phyloP scores from a whole-genome alignment of 2,329 filamentous ascomycete genomes.

The Rutstroemia sp. region DNA sequence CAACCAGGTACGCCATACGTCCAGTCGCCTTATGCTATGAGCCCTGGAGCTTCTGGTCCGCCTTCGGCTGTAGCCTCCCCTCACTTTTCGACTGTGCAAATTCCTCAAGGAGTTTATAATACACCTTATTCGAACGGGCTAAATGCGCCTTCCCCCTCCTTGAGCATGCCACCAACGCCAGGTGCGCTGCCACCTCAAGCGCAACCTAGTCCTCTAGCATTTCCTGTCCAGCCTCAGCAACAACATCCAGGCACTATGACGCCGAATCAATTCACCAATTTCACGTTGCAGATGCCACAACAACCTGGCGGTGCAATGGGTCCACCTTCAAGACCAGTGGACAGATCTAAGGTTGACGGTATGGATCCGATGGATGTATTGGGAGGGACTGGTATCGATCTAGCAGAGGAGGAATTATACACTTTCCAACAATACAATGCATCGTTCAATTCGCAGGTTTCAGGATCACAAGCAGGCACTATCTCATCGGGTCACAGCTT shows the following conservation, averaged over 20 bases:
- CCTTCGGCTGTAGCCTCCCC: slow-evolving; percentile 22
- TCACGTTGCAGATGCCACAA: slow-evolving; percentile 30
- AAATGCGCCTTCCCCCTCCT: slow-evolving; percentile 17
- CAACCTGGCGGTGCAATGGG: slow-evolving; percentile 42
- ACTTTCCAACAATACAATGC: slow-evolving; percentile 60
- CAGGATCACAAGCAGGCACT: slow-evolving; percentile 34
- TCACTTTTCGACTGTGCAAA: slow-evolving; percentile 26
- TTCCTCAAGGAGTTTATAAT: slow-evolving; percentile 27
- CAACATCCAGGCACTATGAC: slow-evolving; percentile 9
- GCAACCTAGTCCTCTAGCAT: slow-evolving; percentile 21
- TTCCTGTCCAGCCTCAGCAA: slow-evolving; percentile 13
- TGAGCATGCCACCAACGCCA: slow-evolving; percentile 16
- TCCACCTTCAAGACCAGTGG: slow-evolving; percentile 52
- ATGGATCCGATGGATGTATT: slow-evolving; percentile 79
- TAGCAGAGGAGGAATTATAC: slow-evolving; percentile 79
- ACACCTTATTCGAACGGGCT: slow-evolving; percentile 30
- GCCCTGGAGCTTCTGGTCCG: slow-evolving; percentile 33
- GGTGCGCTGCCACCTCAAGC: slow-evolving; percentile 27
- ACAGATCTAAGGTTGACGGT: slow-evolving; percentile 47
- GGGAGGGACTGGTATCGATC: slow-evolving; percentile 76
- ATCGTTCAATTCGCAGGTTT: slow-evolving; percentile 38
- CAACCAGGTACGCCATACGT: slow-evolving; percentile 58
- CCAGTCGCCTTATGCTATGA: slow-evolving; percentile 42
- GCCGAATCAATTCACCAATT: slow-evolving; percentile 9
- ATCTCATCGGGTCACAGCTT: slow-evolving; percentile 40